Evolutionary conservation across 2,329 filamentous ascomycete species (phyloP), one percentile per base, ranked within the genome.

Genomic region (Neobulgaria alba): DNA sequence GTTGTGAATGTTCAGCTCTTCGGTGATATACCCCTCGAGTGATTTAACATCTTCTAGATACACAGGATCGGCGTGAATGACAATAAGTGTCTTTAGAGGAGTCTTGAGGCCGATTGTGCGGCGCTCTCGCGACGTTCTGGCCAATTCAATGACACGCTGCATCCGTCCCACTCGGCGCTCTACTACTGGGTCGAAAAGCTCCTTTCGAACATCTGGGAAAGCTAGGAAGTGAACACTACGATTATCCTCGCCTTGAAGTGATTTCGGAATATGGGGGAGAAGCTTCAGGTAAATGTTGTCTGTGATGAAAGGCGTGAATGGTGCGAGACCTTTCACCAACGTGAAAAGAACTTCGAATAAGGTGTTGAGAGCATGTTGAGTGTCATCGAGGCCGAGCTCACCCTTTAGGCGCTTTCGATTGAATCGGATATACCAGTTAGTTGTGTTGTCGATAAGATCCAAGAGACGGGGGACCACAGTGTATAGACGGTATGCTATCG

Each of bases 371-470:
- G 90, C 92, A 57, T 94, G 86, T 37, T 82, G 69, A 9, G 92
- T 95, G 60, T 96, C 92, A 10, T 89, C 75, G 17, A 86, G 64
- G 14, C 88, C 87, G 50, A 86, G 79, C 59, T 93, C 88, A 32
- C 89, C 89, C 77, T 95, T 95, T 51, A 95, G 71, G 40, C 89
- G 79, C 62, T 85, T 85, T 40, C 89, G 77, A 69, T 95, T 95
- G 69, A 95, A 93, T 46, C 88, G 77, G 61, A 95, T 95, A 65
- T 95, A 95, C 89, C 89, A 95, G 65, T 96, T 96, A n/a, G 89
- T 95, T 3, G 85, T 88, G 64, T 93, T 88, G 57, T 95, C 90
- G 50, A 95, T 93, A 56, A 94, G 74, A 43, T 74, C 75, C 14
- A 94, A 73, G 45, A 96, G 67, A 48, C 85, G 75, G 5, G 89